Conservation (phyloP, 345 rosid genomes). For the Erysimum cheiranthoides region DNA sequence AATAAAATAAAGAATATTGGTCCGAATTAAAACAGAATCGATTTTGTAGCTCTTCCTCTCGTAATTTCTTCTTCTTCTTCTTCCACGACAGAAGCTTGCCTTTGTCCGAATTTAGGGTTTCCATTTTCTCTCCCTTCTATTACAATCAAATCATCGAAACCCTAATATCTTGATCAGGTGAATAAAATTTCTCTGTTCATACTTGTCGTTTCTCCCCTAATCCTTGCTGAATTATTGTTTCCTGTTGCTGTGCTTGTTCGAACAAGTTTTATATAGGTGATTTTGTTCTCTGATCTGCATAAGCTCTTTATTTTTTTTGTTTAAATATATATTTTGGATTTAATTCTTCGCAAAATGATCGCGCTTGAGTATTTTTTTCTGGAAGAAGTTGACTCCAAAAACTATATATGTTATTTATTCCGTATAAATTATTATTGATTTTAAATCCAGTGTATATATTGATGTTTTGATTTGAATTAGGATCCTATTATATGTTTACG, state of each 20-base stretch:
- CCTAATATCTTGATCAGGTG: slow-evolving; percentile 39
- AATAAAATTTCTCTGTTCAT: not conserved
- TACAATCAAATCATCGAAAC: slow-evolving; percentile 33
- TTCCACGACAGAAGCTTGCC: slow-evolving; percentile 19
- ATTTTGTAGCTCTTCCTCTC: slow-evolving; percentile 44
- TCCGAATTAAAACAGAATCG: slow-evolving; percentile 31
- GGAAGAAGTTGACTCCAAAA: slow-evolving; percentile 5
- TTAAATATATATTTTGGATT: not conserved
- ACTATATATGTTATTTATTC: not conserved
- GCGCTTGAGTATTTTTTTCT: not conserved
- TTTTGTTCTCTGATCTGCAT: slow-evolving; percentile 2
- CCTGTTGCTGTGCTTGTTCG: not conserved
- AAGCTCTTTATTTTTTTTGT: not conserved
- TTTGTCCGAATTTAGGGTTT: slow-evolving; percentile 37
- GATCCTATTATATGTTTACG: not conserved
- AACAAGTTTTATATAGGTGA: not conserved
- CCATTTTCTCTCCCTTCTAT: not conserved
- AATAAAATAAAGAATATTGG: not conserved
- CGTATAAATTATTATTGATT: not conserved
- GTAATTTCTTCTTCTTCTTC: not conserved
- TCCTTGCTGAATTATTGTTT: not conserved
- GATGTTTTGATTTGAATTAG: not conserved
- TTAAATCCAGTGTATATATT: not conserved
- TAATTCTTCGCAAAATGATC: not conserved
- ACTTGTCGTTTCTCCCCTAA: not conserved